Evolutionary conservation across 208 protist genomes (phyloP), one percentile per base, ranked within the genome.

Genomic region (Acanthamoeba royreba): DNA sequence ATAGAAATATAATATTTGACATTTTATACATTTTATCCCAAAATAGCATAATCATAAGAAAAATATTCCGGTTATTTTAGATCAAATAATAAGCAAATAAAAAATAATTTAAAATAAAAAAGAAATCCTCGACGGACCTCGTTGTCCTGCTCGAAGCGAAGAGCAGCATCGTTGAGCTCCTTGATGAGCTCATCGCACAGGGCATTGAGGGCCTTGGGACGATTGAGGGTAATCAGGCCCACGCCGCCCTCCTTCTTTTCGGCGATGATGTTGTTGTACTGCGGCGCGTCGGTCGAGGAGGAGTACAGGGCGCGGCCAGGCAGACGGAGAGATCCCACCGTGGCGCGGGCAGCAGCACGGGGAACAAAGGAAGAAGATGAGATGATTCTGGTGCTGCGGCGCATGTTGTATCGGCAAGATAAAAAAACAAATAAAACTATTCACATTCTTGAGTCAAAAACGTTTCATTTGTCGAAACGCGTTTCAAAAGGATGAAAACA

Each of bases 141-240:
- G 15, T 95, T 94, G 95, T 99, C 97, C 11, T 91, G 95, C 79
- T 99, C 97, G 90, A 96, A 98, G 79, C 97, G 96, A n/a, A 95
- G 52, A 31, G 99, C 35, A 25, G 96, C 96, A 1, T 66, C 92
- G 72, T 96, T 96, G 25, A 99, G 66, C 63, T 97, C 97, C 42
- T 94, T 90, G 55, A 97, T 96, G 46, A 99, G 95, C 5, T 96
- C 96, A 72, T 91, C 93, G 93, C 98, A 99, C 8, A 99, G 96
- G 3, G 98, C 98, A 92, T 99, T 99, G 43, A 99, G 97, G 33
- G 98, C 97, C 46, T 98, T 97, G 19, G 98, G 98, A 46, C 98
- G 96, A 93, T 99, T 98, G 52, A 99, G 95, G n/a, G 98, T 98
- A 45, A 99, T 91, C 31, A 98, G 95, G 43, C 97, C 96, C 47